Evolutionary conservation across 2,329 filamentous ascomycete species (phyloP).

Genomic region (Teratosphaeria nubilosa): DNA sequence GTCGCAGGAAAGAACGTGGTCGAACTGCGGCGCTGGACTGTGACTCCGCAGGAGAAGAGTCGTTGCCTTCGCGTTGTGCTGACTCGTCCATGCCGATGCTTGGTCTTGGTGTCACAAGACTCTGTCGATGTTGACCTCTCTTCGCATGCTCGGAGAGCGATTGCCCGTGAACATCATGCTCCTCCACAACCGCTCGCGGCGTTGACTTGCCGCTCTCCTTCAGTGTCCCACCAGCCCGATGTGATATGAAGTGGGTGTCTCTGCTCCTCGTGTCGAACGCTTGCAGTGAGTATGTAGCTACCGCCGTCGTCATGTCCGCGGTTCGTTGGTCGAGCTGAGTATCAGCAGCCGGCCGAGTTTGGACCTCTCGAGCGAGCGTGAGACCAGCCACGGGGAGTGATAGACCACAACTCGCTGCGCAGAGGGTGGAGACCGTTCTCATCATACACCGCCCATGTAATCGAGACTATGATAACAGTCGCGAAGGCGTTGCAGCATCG

Average conservation of each 20-base stretch:
- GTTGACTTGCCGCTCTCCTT: not conserved
- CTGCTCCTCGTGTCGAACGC: not conserved
- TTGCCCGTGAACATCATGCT: not conserved
- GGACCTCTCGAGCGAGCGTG: conserved; percentile 13
- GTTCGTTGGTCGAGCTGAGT: conserved; percentile 20
- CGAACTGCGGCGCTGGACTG: conserved; percentile 4
- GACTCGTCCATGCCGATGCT: conserved; percentile 4
- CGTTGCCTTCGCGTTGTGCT: conserved; percentile 4
- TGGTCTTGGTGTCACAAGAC: conserved; percentile 7
- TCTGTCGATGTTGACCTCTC: not conserved
- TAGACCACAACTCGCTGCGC: conserved; percentile 51
- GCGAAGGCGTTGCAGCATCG: not conserved
- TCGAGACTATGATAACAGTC: not conserved
- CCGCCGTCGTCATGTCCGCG: conserved; percentile 16
- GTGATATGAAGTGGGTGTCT: not conserved
- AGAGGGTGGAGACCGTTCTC: conserved; percentile 31
- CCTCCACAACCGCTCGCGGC: not conserved
- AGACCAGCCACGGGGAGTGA: conserved; percentile 49
- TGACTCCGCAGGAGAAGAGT: conserved; percentile 6
- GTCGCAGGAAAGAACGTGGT: conserved; percentile 56
- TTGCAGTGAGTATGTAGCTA: conserved; percentile 12
- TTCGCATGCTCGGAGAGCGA: not conserved
- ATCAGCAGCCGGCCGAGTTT: conserved; percentile 10
- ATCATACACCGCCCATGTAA: conserved; percentile 6
- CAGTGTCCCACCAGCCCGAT: not conserved